Base-by-base conservation (phyloP, 2,329 filamentous ascomycete genomes). In the Talaromyces sp. region DNA sequence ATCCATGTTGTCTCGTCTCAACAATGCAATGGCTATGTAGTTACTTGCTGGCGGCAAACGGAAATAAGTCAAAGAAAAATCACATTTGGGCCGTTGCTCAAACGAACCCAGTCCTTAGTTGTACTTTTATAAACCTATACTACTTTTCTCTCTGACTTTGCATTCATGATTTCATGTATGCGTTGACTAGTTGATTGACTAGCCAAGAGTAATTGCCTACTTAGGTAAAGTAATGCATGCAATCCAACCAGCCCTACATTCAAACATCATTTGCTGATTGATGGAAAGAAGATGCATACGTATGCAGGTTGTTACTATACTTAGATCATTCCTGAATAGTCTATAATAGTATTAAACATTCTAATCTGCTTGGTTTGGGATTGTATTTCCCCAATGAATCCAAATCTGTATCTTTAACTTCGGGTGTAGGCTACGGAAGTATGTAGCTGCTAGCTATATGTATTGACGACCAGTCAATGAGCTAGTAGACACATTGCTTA, bases 211-310 rank as follows among this genome's bases (percentile, higher is more conserved):
- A 54, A 19, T 56, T 56, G 29, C 53, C 53, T 56, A 56, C n/a
- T n/a, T 56, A 56, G 53, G 53, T 25, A 56, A 56, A 38, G 53
- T 56, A 56, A 54, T 36, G 51, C 27, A 54, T 54, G 29, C 29
- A 27, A 34, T 22, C 10, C 51, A 36, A 17, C 51, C 51, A 22
- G 53, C 53, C 31, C 19, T 54, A 22, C 49, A 22, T 15, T 25
- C 15, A n/a, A n/a, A n/a, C 49, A 10, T 29, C 13, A 31, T 36
- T 56, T 8, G n/a, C 31, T 56, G 29, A 36, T 34, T 34, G 51
- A 34, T 56, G 53, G 53, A 15, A 51, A 22, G 8, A 7, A 54
- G 25, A 31, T n/a, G 13, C 10, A 54, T 22, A 54, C 10, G 36
- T 22, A 54, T 34, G 51, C 51, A 19, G 17, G 7, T 15, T 54